phyloP scores from a whole-genome alignment of 2,329 filamentous ascomycete species.

The Fusarium longipes region DNA sequence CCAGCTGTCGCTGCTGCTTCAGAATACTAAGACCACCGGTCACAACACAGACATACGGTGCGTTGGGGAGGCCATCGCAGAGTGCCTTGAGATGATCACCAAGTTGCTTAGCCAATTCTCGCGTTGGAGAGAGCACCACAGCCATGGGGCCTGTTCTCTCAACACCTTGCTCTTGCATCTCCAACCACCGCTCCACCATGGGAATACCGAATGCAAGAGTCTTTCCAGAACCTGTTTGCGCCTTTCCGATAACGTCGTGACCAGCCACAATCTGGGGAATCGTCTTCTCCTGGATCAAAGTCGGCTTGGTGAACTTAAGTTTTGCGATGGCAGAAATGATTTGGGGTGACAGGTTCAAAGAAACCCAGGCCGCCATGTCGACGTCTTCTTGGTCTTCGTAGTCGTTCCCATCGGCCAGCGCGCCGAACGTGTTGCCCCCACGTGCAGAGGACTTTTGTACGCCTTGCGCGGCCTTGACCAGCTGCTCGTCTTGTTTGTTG shows the following conservation, averaged over 20 bases:
- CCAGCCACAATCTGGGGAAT: conserved; percentile 87
- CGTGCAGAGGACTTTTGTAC: conserved; percentile 54
- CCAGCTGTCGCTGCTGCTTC: conserved; percentile 89
- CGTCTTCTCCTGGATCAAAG: conserved; percentile 79
- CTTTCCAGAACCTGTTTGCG: conserved; percentile 95
- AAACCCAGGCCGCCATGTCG: conserved; percentile 81
- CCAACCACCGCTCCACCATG: conserved; percentile 86
- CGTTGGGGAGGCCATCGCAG: conserved; percentile 69
- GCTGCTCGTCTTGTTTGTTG: conserved; percentile 47
- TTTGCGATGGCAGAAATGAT: conserved; percentile 80
- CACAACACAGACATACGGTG: conserved; percentile 83
- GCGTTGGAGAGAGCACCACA: conserved; percentile 87
- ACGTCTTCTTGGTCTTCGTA: conserved; percentile 69
- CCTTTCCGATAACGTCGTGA: conserved; percentile 94
- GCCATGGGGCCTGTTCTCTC: conserved; percentile 67
- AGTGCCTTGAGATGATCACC: conserved; percentile 83
- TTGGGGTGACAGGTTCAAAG: conserved; percentile 76
- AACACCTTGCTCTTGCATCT: conserved; percentile 54
- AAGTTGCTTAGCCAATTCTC: conserved; percentile 94
- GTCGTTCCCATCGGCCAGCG: conserved; percentile 64
- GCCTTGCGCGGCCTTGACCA: conserved; percentile 52
- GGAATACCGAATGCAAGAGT: conserved; percentile 95
- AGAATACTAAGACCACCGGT: conserved; percentile 94
- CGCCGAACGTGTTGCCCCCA: conserved; percentile 63
- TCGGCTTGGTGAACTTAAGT: conserved; percentile 83